Percentiles rank a stretch among this genome's conserved stretches.
phyloP scores from a whole-genome alignment of 257 asterid genomes.

The Solanum pennellii region DNA sequence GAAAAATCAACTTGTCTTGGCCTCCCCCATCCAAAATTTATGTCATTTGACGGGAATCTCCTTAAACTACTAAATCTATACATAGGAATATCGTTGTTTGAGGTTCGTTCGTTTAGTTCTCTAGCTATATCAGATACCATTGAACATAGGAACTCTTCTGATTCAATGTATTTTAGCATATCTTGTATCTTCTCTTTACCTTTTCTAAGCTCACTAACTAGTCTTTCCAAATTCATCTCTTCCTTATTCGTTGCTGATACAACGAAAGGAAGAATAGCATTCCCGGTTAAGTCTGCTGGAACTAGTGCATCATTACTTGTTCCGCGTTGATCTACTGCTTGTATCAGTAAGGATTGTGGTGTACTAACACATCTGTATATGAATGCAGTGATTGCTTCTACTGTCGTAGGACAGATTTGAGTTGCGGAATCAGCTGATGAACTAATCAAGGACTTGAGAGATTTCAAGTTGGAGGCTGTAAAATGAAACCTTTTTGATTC shows the following conservation, averaged over 20 bases:
- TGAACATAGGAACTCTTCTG: neutral
- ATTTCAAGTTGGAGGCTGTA: neutral
- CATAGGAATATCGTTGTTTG: neutral
- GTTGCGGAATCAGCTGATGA: neutral
- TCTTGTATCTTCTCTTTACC: neutral
- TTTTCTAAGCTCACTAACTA: neutral
- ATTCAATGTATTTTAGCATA: neutral
- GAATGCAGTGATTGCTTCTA: neutral
- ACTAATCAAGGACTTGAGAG: neutral
- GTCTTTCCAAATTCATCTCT: neutral
- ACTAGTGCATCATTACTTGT: neutral
- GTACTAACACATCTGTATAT: neutral
- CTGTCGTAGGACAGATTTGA: neutral
- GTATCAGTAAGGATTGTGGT: neutral
- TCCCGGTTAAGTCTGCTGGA: neutral
- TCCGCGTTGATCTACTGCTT: neutral
- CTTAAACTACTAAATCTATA: neutral
- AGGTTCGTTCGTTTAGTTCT: neutral
- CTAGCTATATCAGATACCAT: neutral
- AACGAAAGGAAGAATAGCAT: neutral
- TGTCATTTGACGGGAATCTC: neutral
- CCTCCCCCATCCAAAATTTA: slow-evolving; percentile 5
- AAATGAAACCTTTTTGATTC: neutral
- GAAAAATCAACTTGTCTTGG: neutral
- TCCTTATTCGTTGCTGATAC: neutral